Evolutionary conservation across 2,329 filamentous ascomycete species (phyloP).

Genomic region (Epicoccum nigrum): DNA sequence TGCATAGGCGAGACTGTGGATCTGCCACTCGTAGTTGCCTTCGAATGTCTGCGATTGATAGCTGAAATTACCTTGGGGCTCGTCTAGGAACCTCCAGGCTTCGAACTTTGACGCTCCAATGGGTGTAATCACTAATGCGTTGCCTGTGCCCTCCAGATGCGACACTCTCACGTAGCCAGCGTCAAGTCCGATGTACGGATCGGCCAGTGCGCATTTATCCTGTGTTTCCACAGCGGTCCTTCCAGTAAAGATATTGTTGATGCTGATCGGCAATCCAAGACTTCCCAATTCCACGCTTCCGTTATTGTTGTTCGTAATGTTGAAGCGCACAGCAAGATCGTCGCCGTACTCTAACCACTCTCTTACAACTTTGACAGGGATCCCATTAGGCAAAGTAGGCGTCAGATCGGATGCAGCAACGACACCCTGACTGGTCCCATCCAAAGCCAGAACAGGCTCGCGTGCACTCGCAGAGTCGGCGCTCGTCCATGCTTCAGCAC

Average conservation of each 20-base stretch:
- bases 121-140: conserved; percentile 62
- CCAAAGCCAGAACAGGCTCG: conserved; percentile 42
- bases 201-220: conserved; percentile 60
- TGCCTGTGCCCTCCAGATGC: conserved; percentile 59
- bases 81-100: conserved; percentile 61
- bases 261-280: conserved; percentile 64
- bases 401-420: conserved; percentile 52
- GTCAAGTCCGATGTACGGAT: conserved; percentile 66
- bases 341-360: conserved; percentile 58
- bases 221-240: conserved; percentile 57
- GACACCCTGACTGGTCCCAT: conserved; percentile 20
- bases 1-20: conserved; percentile 60
- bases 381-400: conserved; percentile 50
- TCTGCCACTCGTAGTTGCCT: conserved; percentile 67
- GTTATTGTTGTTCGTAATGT: conserved; percentile 54
- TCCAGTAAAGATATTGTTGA: conserved; percentile 67
- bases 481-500: conserved; percentile 51
- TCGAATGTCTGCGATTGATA: conserved; percentile 62
- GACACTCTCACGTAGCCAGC: conserved; percentile 63
- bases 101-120: conserved; percentile 59
- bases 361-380: conserved; percentile 55
- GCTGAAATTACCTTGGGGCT: conserved; percentile 43
- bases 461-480: conserved; percentile 56
- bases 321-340: conserved; percentile 61
- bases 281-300: conserved; percentile 60